Conservation (phyloP, 129 eudicot genomes). For the Dittrichia graveolens region DNA sequence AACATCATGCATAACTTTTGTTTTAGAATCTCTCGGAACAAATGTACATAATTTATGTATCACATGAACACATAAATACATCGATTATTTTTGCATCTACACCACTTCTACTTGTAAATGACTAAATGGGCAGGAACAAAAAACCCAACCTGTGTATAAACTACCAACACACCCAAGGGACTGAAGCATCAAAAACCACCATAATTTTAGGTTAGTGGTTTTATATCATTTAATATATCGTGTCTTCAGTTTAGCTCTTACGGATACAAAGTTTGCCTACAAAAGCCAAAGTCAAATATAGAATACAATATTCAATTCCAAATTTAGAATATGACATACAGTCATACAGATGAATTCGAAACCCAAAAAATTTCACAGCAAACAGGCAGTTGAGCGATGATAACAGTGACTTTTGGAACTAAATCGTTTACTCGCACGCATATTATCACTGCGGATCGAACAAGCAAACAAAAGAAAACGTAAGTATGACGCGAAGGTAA, state of each 20-base stretch:
- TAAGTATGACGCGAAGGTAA: slow-evolving; percentile 20
- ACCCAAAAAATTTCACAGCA: background rate
- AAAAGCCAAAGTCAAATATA: slow-evolving; percentile 5
- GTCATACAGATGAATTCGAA: background rate
- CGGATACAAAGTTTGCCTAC: background rate
- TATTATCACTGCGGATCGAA: background rate
- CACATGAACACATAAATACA: background rate
- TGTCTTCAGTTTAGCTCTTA: slow-evolving; percentile 12
- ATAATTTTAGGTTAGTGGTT: background rate
- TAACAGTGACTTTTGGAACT: background rate
- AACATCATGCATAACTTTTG: background rate
- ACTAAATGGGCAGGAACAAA: slow-evolving; percentile 4
- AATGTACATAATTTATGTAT: background rate
- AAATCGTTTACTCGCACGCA: background rate
- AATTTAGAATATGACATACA: background rate
- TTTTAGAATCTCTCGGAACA: background rate
- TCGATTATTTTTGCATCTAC: slow-evolving; percentile 2
- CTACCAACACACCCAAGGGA: slow-evolving; percentile 4
- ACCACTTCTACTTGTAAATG: background rate
- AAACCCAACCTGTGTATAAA: background rate
- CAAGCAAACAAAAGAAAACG: background rate
- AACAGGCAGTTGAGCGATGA: slow-evolving; percentile 4
- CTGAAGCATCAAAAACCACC: slow-evolving; percentile 15
- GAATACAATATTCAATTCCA: slow-evolving; percentile 11
- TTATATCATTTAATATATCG: background rate